These are phyloP conservation scores for Chaetomium tenue DNA, from an alignment of 495 filamentous ascomycete genomes.

Conservation along the genomic window DNA sequence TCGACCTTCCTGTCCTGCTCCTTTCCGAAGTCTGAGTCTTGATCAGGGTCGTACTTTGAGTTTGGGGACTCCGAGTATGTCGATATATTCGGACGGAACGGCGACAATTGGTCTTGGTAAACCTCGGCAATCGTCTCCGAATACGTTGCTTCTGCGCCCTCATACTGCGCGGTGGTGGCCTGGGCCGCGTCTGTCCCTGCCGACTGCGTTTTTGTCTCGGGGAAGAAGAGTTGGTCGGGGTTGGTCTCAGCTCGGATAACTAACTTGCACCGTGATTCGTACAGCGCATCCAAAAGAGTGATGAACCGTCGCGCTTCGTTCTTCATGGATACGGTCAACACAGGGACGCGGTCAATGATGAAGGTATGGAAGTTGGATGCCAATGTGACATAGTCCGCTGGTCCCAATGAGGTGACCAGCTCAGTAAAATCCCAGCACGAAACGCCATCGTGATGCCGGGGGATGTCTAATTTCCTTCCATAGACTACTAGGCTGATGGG, in stretches of 20 bases:
- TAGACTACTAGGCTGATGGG: constrained; percentile 55
- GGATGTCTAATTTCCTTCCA: constrained; percentile 55
- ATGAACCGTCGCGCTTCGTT: constrained; percentile 72
- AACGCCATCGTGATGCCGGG: constrained; percentile 47
- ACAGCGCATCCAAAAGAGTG: constrained; percentile 67
- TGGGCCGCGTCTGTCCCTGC: background rate
- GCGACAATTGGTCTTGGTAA: constrained; percentile 65
- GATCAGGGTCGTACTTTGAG: constrained; percentile 47
- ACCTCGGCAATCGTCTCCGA: constrained; percentile 68
- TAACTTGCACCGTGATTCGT: constrained; percentile 67
- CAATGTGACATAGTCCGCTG: constrained; percentile 70
- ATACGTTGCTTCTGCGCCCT: constrained; percentile 53
- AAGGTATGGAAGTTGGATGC: constrained; percentile 68
- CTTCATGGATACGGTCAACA: constrained; percentile 57
- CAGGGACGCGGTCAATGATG: constrained; percentile 59
- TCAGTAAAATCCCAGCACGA: constrained; percentile 59
- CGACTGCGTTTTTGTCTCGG: constrained; percentile 42
- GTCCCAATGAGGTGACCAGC: constrained; percentile 60
- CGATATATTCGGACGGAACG: constrained; percentile 71
- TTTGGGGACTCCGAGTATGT: constrained; percentile 46
- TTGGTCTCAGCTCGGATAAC: constrained; percentile 55
- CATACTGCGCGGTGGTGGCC: background rate
- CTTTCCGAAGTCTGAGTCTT: constrained; percentile 47
- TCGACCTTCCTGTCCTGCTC: constrained; percentile 36
- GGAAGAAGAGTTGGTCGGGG: constrained; percentile 69